phyloP scores from a whole-genome alignment of 768 basidiomycete species.

The Rhodotorula paludigena region DNA sequence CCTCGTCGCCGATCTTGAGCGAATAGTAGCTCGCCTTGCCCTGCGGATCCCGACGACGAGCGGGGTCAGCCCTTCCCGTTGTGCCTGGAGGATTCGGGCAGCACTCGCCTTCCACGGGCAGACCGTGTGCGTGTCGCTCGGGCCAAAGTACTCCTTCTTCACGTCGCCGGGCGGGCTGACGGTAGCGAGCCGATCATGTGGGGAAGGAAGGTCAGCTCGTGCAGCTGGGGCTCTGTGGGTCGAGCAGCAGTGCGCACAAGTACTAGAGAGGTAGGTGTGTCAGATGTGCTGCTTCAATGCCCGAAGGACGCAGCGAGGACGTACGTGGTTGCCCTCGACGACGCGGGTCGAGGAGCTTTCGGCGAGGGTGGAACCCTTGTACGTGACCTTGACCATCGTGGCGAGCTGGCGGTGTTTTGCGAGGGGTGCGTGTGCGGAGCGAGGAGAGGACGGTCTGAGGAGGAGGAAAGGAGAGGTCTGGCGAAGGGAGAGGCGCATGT shows the following conservation, averaged over 20 bases:
- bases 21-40: conserved; percentile 67
- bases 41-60: background rate
- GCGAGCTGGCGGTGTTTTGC: background rate
- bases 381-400: conserved; percentile 53
- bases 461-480: background rate
- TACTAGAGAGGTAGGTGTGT: background rate
- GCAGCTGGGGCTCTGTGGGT: background rate
- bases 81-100: too few species aligned
- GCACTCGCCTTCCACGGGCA: conserved; percentile 69
- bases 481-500: background rate
- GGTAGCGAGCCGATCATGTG: background rate
- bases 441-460: background rate
- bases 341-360: conserved; percentile 56
- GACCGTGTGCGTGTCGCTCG: conserved; percentile 50
- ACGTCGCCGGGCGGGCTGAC: conserved; percentile 60
- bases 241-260: background rate
- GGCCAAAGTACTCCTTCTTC: conserved; percentile 51
- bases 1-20: conserved; percentile 54
- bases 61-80: too few species aligned
- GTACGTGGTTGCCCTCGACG: conserved; percentile 45
- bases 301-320: background rate
- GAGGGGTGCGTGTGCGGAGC: background rate
- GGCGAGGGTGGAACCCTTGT: conserved; percentile 58
- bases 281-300: background rate
- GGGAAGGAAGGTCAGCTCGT: background rate